Conservation (phyloP, 2,329 filamentous ascomycete genomes). For the Sporothrix curviconia region DNA sequence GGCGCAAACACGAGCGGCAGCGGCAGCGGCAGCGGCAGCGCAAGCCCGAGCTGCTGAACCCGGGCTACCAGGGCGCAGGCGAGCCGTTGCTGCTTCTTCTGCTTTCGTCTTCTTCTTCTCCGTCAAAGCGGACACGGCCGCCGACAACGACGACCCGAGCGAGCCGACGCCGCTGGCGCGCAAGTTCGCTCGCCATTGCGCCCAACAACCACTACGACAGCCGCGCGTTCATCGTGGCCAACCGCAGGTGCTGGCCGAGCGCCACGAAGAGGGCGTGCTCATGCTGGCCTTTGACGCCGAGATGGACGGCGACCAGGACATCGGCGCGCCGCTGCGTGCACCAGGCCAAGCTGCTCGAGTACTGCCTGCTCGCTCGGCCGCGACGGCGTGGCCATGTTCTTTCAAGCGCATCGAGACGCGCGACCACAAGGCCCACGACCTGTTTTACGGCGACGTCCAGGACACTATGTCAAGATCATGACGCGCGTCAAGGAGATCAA, state of each 20-base stretch:
- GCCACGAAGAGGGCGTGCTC: slow-evolving; percentile 83
- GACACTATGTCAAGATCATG: slow-evolving; percentile 80
- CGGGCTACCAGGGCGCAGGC: slow-evolving; percentile 36
- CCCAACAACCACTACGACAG: slow-evolving; percentile 65
- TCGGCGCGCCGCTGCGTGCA: slow-evolving; percentile 83
- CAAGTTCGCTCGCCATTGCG: slow-evolving; percentile 73
- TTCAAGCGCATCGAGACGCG: slow-evolving; percentile 89
- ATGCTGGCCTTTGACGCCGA: slow-evolving; percentile 88
- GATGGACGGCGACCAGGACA: slow-evolving; percentile 67
- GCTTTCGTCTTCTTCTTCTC: not conserved
- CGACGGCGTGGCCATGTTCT: slow-evolving; percentile 87
- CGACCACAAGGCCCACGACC: slow-evolving; percentile 80
- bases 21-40: slow-evolving; percentile 43
- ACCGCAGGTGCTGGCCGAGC: slow-evolving; percentile 70
- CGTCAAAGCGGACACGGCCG: slow-evolving; percentile 31
- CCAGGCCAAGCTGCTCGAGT: slow-evolving; percentile 86
- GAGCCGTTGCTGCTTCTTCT: not conserved
- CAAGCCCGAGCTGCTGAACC: slow-evolving; percentile 71
- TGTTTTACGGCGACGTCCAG: slow-evolving; percentile 90
- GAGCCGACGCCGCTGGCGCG: slow-evolving; percentile 73
- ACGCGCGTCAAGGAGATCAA: slow-evolving; percentile 67
- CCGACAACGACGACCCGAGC: slow-evolving; percentile 65
- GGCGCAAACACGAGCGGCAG: slow-evolving; percentile 27
- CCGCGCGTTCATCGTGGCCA: slow-evolving; percentile 67
- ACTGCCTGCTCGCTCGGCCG: slow-evolving; percentile 84